Conservation (phyloP, 139 green algal species). For the Spirogloea muscicola region DNA sequence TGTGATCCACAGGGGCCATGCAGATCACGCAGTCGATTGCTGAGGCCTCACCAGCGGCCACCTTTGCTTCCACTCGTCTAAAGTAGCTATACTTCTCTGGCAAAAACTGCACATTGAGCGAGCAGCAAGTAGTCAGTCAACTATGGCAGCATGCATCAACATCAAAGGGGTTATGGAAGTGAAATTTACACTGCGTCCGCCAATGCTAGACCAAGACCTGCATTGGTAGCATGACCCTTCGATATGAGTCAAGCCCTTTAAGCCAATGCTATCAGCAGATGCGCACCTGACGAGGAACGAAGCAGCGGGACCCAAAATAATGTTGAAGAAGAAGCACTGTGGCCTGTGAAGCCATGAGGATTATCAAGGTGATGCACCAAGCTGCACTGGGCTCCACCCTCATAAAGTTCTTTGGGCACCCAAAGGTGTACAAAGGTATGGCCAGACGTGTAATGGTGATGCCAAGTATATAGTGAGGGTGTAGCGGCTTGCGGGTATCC, state of each 20-base stretch:
- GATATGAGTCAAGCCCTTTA: no score
- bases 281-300: conserved; percentile 62
- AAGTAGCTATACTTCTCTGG: conserved; percentile 80
- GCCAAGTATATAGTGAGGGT: conserved; percentile 71
- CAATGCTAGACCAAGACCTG: no score
- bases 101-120: conserved; percentile 55
- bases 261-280: no score
- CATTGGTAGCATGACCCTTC: no score
- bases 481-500: conserved; percentile 65
- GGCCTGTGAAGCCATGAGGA: conserved; percentile 54
- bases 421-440: conserved; percentile 74
- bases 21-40: conserved; percentile 84
- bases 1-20: conserved; percentile 67
- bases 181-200: no score
- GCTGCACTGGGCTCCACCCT: conserved; percentile 24
- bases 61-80: conserved; percentile 8
- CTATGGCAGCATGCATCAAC: no score
- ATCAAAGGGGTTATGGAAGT: no score
- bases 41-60: conserved; percentile 26
- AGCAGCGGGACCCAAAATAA: conserved; percentile 63
- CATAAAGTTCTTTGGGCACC: conserved; percentile 52
- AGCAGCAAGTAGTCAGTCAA: no score
- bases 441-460: conserved; percentile 60
- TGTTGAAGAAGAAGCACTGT: conserved; percentile 64
- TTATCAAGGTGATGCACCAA: conserved; percentile 20